These are phyloP conservation scores for Pseudocercospora pini-densiflorae DNA, from an alignment of 2,329 filamentous ascomycete species.

Conservation along the genomic window DNA sequence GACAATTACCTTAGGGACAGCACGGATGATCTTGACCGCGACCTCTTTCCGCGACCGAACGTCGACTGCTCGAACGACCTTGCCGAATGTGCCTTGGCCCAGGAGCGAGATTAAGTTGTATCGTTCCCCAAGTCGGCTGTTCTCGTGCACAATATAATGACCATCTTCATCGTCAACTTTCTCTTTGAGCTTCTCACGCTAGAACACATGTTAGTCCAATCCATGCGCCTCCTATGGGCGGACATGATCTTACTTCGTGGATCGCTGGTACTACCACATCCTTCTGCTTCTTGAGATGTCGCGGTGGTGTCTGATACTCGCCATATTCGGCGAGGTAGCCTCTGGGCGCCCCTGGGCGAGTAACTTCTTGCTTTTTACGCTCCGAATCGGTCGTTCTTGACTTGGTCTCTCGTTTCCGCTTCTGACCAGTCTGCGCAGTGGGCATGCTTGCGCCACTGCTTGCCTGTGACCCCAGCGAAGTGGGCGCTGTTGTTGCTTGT, in stretches of 20 bases:
- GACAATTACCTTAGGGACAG: slow-evolving; percentile 74
- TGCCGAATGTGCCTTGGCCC: slow-evolving; percentile 97
- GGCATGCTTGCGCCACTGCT: slow-evolving; percentile 51
- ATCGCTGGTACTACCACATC: slow-evolving; percentile 63
- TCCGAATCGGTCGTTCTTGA: slow-evolving; percentile 50
- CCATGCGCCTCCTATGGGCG: slow-evolving; percentile 3
- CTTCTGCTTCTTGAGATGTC: slow-evolving; percentile 87
- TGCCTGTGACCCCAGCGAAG: slow-evolving; percentile 74
- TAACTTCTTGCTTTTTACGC: slow-evolving; percentile 38
- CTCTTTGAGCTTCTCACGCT: slow-evolving; percentile 46
- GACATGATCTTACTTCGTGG: slow-evolving; percentile 54
- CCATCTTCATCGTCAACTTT: slow-evolving; percentile 97
- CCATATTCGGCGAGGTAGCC: slow-evolving; percentile 46
- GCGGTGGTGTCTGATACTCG: slow-evolving; percentile 83
- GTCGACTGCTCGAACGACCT: slow-evolving; percentile 93
- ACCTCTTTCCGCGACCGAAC: slow-evolving; percentile 76
- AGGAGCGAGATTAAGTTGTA: slow-evolving; percentile 90
- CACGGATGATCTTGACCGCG: slow-evolving; percentile 97
- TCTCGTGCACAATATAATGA: slow-evolving; percentile 91
- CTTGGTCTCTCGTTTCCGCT: slow-evolving; percentile 77
- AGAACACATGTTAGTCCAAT: slow-evolving; percentile 24
- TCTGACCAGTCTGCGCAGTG: slow-evolving; percentile 70
- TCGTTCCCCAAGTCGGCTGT: slow-evolving; percentile 82
- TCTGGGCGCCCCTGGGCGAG: slow-evolving; percentile 32
- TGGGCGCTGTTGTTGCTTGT: slow-evolving; percentile 79